Base-by-base conservation (phyloP, 2,329 filamentous ascomycete species). In the Cytospora chrysosperma region DNA sequence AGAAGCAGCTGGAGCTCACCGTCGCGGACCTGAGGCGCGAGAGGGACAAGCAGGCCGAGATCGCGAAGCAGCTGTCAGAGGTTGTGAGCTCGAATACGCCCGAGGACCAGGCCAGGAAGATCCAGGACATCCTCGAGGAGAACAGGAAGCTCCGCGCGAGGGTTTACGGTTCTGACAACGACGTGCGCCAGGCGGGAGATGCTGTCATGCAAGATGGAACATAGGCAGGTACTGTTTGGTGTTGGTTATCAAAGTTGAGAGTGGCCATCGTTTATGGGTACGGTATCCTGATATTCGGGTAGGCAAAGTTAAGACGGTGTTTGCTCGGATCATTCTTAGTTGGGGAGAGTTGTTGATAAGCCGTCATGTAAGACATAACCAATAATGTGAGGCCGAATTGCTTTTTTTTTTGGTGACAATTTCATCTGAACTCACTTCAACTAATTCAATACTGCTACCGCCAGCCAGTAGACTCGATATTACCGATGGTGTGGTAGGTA, bases 11-110 rank as follows among this genome's bases (percentile, higher is more conserved):
- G 15, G 24, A 54, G 15, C 53, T 10, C 8, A 53, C 40, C 30
- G 40, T 60, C 50, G 40, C 27, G 4, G 28, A 62, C 32, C 63
- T 64, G 52, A 37, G 49, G 57, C 52, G 50, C 43, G 61, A 69
- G 37, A 62, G 65, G 56, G 27, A 28, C n/a, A 19, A 50, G 8
- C 9, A 59, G 9, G 24, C 19, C 37, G 40, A n/a, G 26, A 8
- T 30, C 13, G 50, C 9, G 26, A 28, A 9, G 15, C n/a, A 30
- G 37, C 24, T 37, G 40, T 12, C n/a, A 15, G 43, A 47, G 10
- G n/a, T 21, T 5, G n/a, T 47, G 43, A 24, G 21, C n/a, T 3
- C 5, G n/a, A 47, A 47, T 47, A 4, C 4, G 4, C 43, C 43
- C n/a, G 43, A 24, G 10, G 8, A 47, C 15, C 55, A 32, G 34